Evolutionary conservation across 164 flowering plant genomes (phyloP).

Genomic region (Macadamia tetraphylla): DNA sequence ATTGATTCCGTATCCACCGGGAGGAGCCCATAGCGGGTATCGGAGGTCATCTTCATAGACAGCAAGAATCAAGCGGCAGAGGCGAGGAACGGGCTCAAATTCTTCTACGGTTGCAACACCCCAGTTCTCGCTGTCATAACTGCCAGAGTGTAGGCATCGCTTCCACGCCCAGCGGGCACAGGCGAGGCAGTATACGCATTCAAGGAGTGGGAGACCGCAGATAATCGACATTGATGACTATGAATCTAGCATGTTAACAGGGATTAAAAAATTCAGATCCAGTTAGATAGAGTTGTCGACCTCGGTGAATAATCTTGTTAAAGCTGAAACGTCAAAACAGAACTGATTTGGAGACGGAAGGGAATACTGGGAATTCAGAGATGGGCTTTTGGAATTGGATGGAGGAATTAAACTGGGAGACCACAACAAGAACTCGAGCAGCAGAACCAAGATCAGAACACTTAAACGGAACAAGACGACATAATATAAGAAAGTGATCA

Average conservation of each 20-base stretch:
- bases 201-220: conserved; percentile 60
- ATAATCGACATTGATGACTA: conserved; percentile 46
- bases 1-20: conserved; percentile 78
- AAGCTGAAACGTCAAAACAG: no score
- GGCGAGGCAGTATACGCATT: conserved; percentile 59
- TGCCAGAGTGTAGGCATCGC: conserved; percentile 56
- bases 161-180: conserved; percentile 80
- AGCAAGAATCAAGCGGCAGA: conserved; percentile 68
- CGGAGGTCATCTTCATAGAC: conserved; percentile 84
- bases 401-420: no score
- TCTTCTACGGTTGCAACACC: conserved; percentile 74
- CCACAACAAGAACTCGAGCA: no score
- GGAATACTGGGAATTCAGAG: no score
- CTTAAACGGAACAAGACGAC: no score
- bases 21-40: conserved; percentile 78
- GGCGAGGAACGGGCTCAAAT: conserved; percentile 84
- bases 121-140: conserved; percentile 89
- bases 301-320: no score
- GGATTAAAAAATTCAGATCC: not conserved
- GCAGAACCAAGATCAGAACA: no score
- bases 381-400: no score
- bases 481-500: no score
- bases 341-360: no score
- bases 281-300: no score
- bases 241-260: conserved; percentile 10